Percentiles rank a stretch among this genome's conserved stretches.
phyloP scores from a whole-genome alignment of 441 rosid genomes.

The Biscutella auriculata region DNA sequence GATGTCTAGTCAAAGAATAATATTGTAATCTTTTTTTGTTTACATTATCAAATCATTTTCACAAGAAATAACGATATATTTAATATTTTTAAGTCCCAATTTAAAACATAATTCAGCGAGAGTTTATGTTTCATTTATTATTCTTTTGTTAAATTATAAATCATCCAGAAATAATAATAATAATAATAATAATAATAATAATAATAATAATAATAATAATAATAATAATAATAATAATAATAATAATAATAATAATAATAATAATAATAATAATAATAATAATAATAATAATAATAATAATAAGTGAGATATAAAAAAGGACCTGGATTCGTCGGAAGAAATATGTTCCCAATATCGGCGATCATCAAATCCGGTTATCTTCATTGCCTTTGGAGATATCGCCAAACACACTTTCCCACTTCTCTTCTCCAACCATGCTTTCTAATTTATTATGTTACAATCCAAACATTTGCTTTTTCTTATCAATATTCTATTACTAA shows the following conservation, averaged over 20 bases:
- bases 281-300: too few species aligned
- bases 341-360: slow-evolving; percentile 83
- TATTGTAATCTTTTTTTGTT: not conserved
- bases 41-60: slow-evolving; percentile 5
- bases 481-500: not conserved
- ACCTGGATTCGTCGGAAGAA: slow-evolving; percentile 77
- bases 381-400: slow-evolving; percentile 61
- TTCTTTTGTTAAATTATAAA: too few species aligned
- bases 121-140: not conserved
- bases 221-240: too few species aligned
- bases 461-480: slow-evolving; percentile 9
- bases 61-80: not conserved
- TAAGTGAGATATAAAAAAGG: not conserved
- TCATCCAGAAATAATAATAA: too few species aligned
- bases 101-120: not conserved
- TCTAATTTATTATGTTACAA: slow-evolving; percentile 29
- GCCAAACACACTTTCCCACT: slow-evolving; percentile 58
- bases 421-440: slow-evolving; percentile 68
- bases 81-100: not conserved
- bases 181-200: too few species aligned
- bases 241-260: too few species aligned
- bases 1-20: not conserved
- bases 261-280: too few species aligned
- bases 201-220: too few species aligned
- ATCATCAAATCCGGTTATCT: slow-evolving; percentile 79